These are phyloP conservation scores for Saccharomycopsis fodiens DNA, from an alignment of 805 yeast genomes.

Conservation along the genomic window DNA sequence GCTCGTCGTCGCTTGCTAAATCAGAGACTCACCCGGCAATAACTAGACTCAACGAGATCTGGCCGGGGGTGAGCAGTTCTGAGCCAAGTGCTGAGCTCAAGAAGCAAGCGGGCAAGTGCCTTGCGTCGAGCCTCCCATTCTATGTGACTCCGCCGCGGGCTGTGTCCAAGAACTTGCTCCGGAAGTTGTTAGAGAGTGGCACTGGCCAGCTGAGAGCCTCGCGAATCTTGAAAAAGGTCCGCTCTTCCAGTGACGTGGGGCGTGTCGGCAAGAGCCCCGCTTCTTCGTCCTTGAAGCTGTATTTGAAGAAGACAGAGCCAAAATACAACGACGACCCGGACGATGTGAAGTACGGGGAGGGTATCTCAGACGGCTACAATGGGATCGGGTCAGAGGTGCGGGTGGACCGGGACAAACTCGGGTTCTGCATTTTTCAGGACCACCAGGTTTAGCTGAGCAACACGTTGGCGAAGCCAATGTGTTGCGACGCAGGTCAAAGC, in stretches of 20 bases:
- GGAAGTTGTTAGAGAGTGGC: no score
- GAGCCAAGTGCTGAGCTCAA: neutral
- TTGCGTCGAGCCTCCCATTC: constrained; percentile 6
- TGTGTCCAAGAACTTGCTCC: constrained; percentile 3
- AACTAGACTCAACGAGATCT: constrained; percentile 5
- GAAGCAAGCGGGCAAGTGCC: neutral
- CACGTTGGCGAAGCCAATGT: no score
- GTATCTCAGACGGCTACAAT: constrained; percentile 8
- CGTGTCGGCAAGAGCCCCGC: no score
- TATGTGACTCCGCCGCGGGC: constrained; percentile 16
- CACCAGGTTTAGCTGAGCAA: neutral
- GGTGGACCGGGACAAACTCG: neutral
- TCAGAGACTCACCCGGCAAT: neutral
- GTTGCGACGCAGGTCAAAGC: no score
- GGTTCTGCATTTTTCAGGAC: constrained; percentile 4
- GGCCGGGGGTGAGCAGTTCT: neutral
- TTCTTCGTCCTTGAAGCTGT: no score
- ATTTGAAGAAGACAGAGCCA: neutral
- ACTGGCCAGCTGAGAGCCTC: no score
- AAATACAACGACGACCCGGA: neutral
- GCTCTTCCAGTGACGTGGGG: no score
- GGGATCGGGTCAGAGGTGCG: no score
- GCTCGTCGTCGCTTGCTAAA: constrained; percentile 1
- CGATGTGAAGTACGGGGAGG: constrained; percentile 8
- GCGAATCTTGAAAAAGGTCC: neutral